These are phyloP conservation scores for Penicillium diatomitis DNA, from an alignment of 495 filamentous ascomycete genomes.

Conservation along the genomic window DNA sequence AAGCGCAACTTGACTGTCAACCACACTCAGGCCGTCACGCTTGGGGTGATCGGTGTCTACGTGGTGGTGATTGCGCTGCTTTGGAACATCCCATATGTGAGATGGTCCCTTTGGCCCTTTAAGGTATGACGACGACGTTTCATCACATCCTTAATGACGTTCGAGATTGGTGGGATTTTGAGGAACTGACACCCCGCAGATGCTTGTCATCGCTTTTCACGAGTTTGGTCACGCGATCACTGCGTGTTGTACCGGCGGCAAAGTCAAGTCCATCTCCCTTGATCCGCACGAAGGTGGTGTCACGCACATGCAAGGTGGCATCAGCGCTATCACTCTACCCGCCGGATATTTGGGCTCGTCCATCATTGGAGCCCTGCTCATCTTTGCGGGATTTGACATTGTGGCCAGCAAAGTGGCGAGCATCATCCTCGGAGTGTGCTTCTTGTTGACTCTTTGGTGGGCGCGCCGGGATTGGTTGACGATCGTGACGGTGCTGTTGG, in stretches of 20 bases:
- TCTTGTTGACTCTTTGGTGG: constrained; percentile 73
- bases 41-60: constrained; percentile 61
- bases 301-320: constrained; percentile 72
- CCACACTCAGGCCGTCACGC: constrained; percentile 62
- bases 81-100: constrained; percentile 72
- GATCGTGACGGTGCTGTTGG: constrained; percentile 55
- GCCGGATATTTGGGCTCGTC: constrained; percentile 70
- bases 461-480: constrained; percentile 69
- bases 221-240: constrained; percentile 73
- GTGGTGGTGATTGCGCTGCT: constrained; percentile 64
- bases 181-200: constrained; percentile 31
- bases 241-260: constrained; percentile 61
- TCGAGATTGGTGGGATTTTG: no score
- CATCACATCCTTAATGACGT: no score
- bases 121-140: constrained; percentile 40
- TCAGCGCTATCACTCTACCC: constrained; percentile 61
- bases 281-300: constrained; percentile 66
- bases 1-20: constrained; percentile 53
- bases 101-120: constrained; percentile 72
- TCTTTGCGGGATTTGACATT: constrained; percentile 73
- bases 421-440: constrained; percentile 61
- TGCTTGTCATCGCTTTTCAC: constrained; percentile 80
- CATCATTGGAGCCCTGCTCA: constrained; percentile 67
- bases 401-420: constrained; percentile 71
- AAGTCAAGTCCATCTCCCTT: constrained; percentile 61